Evolutionary conservation across 2,329 filamentous ascomycete species (phyloP), one percentile per base, ranked within the genome.

Genomic region (Podosphaera leucotricha): DNA sequence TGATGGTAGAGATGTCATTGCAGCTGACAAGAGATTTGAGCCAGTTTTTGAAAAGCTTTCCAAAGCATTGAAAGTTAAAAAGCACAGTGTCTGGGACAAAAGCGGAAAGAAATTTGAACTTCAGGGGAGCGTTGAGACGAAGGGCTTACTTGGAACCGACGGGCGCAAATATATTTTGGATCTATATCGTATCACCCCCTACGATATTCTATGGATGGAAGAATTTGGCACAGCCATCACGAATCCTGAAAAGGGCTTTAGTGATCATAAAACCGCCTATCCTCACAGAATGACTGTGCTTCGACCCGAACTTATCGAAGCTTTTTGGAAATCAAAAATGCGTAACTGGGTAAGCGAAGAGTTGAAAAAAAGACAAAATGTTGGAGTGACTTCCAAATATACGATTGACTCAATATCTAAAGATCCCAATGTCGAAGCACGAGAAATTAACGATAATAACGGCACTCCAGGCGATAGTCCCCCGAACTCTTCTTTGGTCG

Each of bases 51-150:
- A 83, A 57, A 85, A 92, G 65, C 71, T 98, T 26, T 94, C 87
- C 38, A 85, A 87, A 62, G 75, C 84, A 2, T 71, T 95, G 55
- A 81, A 80, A 52, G 81, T 94, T 47, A 95, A 95, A 71, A 80
- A 80, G 63, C 90, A 98, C 60, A 69, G 85, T 38, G 92, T 98
- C 3, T 98, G 90, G 90, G 90, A 98, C 62, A 95, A 95, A 68
- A 83, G 93, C 54, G 75, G 77, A 52, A 80, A 85, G 62, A 75
- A 80, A 48, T 85, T 93, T 55, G 84, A 94, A 49, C 69, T 98
- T 2, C 87, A 95, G 61, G 84, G 82, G 36, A 95, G 86, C 55
- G 86, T 98, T 13, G 90, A 98, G 63, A 98, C 90, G 44, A 98
- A 98, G 66, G 90, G 90, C 44, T 67, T 98, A n/a, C 68, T 98